Percentiles rank a stretch among this genome's conserved stretches.
Conservation (phyloP, 106 monocot species). For the Platanthera zijinensis region DNA sequence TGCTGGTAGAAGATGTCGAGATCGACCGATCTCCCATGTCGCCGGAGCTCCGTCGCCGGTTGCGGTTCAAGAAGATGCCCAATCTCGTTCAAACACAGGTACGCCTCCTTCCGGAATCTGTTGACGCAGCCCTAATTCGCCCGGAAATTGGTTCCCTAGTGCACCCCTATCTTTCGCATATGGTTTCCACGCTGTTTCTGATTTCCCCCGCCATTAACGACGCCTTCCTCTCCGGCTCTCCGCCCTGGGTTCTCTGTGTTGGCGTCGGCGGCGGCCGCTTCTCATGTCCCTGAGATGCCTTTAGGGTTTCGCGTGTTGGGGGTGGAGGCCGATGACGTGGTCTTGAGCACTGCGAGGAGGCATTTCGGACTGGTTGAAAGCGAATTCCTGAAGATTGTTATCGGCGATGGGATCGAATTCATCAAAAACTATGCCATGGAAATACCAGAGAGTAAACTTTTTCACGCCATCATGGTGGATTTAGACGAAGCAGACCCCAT, state of each 20-base stretch:
- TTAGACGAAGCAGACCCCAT: conserved; percentile 50
- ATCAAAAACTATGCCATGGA: conserved; percentile 20
- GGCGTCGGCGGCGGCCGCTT: conserved; percentile 86
- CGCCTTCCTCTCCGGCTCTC: background rate
- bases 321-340: conserved; percentile 61
- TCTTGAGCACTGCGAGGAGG: conserved; percentile 44
- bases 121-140: background rate
- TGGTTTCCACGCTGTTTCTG: conserved; percentile 57
- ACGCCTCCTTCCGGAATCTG: conserved; percentile 26
- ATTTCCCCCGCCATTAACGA: conserved; percentile 17
- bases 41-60: conserved; percentile 38
- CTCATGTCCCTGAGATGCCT: conserved; percentile 33
- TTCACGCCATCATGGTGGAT: conserved; percentile 83
- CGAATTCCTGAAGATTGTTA: conserved; percentile 33
- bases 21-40: conserved; percentile 13
- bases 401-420: conserved; percentile 57
- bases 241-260: conserved; percentile 52
- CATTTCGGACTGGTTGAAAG: conserved; percentile 70
- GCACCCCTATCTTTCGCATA: conserved; percentile 76
- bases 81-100: conserved; percentile 81
- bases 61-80: conserved; percentile 83
- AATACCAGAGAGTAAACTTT: background rate
- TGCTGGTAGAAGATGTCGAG: conserved; percentile 82
- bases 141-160: conserved; percentile 33
- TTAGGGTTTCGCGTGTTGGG: conserved; percentile 69